Evolutionary conservation across 768 basidiomycete species (phyloP), one percentile per base, ranked within the genome.

Genomic region (Boletus barrowsii): DNA sequence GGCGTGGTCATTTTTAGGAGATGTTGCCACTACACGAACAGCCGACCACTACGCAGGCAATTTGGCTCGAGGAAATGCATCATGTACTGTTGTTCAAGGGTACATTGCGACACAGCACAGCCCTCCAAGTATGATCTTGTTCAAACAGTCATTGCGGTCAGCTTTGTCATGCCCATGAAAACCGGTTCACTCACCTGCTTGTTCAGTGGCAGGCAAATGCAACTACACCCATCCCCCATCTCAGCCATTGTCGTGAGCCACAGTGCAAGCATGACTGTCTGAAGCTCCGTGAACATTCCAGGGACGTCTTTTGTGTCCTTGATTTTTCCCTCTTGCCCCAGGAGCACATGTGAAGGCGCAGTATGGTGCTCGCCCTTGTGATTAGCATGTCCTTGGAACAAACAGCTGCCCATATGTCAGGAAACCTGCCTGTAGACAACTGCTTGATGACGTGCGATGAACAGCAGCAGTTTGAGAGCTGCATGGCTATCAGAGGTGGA

Each of bases 231-330:
- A 11, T 55, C 47, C 11, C 62, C 48, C 24, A 55, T 51, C 65
- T 73, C 41, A 56, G 75, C 35, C 73, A 77, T 50, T 15, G 70
- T 87, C 37, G 79, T 88, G 49, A 85, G 84, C 11, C 82, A 84
- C 14, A 81, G 80, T 22, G 79, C 84, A 0, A 79, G 86, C 61
- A 81, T 87, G 46, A 62, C 84, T 80, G 83, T 62, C 61, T 84
- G 26, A 73, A 69, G 47, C 36, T 74, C 29, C 60, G 57, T 17
- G 64, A 63, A 26, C 56, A 54, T 9, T 42, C 53, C 26, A 56
- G 58, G 13, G 67, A 73, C 39, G 61, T 83, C 41, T 87, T 82
- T 63, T 69, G 81, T 17, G 72, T 84, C 24, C 86, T 87, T 60
- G 86, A 88, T 64, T 82, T 85, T 11, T 79, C 80, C 57, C 75